These are phyloP conservation scores for Narthecium ossifragum DNA, from an alignment of 106 monocot species.

Conservation along the genomic window DNA sequence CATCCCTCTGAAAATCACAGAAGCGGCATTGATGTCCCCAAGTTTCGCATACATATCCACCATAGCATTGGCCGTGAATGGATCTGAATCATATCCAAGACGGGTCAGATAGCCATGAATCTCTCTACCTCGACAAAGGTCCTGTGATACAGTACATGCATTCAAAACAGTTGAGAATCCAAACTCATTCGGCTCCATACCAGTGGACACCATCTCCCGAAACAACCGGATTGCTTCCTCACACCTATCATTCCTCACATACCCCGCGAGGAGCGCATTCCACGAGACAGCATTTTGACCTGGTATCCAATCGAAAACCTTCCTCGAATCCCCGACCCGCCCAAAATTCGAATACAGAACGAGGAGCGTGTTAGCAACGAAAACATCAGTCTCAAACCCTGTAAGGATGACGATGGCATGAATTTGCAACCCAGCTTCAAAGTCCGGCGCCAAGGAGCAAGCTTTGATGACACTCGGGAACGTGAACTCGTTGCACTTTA, in stretches of 20 bases:
- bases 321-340: constrained; percentile 20
- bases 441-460: constrained; percentile 31
- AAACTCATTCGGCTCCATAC: constrained; percentile 60
- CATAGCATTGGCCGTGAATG: constrained; percentile 61
- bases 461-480: constrained; percentile 79
- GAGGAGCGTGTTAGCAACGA: constrained; percentile 70
- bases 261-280: constrained; percentile 58
- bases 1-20: constrained; percentile 40
- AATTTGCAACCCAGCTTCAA: constrained; percentile 38
- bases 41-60: constrained; percentile 74
- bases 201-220: constrained; percentile 46
- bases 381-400: constrained; percentile 52
- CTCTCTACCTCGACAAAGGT: constrained; percentile 31
- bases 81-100: constrained; percentile 46
- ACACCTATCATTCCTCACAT: constrained; percentile 36
- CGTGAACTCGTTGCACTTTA: constrained; percentile 61
- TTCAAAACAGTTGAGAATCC: constrained; percentile 58
- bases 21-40: constrained; percentile 43
- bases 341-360: constrained; percentile 58
- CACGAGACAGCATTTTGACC: constrained; percentile 54
- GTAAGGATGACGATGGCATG: constrained; percentile 43
- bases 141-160: constrained; percentile 49
- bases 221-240: constrained; percentile 43
- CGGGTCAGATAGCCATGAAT: constrained; percentile 46
- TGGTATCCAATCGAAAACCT: constrained; percentile 42